A percentile compares a stretch with the other conserved stretches of the same genome.
Evolutionary conservation across 345 rosid species (phyloP).

Genomic region (Pugionium dolabratum): DNA sequence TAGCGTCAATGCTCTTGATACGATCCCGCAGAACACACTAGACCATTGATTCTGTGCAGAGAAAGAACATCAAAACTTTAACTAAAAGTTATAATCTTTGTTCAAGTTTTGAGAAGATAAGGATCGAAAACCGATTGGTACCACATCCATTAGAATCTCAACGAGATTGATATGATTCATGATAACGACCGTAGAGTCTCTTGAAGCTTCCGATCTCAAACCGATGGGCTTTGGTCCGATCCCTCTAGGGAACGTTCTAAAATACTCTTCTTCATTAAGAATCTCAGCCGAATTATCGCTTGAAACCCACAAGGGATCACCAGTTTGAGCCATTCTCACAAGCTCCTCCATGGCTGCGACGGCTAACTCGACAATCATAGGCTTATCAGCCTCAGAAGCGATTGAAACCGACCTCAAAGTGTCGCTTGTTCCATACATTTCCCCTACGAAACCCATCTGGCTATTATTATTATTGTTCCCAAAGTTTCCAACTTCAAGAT

Average conservation of each 20-base stretch:
- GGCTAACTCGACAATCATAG: slow-evolving; percentile 82
- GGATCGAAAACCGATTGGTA: slow-evolving; percentile 27
- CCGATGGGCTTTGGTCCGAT: slow-evolving; percentile 77
- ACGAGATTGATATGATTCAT: slow-evolving; percentile 78
- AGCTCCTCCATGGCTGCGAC: slow-evolving; percentile 98
- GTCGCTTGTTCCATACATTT: slow-evolving; percentile 56
- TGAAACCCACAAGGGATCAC: slow-evolving; percentile 75
- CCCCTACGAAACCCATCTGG: slow-evolving; percentile 65
- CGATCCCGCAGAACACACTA: slow-evolving; percentile 78
- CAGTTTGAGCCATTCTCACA: slow-evolving; percentile 73
- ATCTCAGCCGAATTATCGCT: slow-evolving; percentile 49
- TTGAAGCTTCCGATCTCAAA: slow-evolving; percentile 78
- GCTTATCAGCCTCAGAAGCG: slow-evolving; percentile 85
- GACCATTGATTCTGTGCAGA: slow-evolving; percentile 78
- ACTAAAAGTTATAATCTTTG: neutral
- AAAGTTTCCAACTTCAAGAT: slow-evolving; percentile 53
- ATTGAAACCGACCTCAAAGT: slow-evolving; percentile 57
- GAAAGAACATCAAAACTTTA: neutral
- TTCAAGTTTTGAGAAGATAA: neutral
- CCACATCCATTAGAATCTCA: slow-evolving; percentile 98
- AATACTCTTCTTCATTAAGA: slow-evolving; percentile 69
- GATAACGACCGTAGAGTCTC: slow-evolving; percentile 82
- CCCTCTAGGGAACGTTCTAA: no score
- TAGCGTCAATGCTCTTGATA: no score
- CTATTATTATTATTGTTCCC: slow-evolving; percentile 36